A percentile compares a stretch with the other conserved stretches of the same genome.
phyloP scores from a whole-genome alignment of 495 filamentous ascomycete species.

The Penicillium malachiteum region DNA sequence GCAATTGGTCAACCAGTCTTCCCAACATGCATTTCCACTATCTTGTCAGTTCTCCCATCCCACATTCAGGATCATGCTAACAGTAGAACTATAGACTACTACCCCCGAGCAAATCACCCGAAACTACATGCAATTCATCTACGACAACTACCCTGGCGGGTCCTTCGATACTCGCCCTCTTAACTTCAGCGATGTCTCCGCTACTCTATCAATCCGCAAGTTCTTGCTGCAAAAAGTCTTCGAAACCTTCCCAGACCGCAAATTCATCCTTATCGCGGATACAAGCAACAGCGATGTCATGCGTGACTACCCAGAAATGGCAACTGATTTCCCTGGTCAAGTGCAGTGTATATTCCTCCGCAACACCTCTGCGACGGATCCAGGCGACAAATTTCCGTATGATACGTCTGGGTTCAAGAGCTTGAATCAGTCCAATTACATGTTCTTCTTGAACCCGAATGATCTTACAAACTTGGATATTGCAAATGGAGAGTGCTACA shows the following conservation, averaged over 20 bases:
- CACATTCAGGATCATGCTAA: not conserved
- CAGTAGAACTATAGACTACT: slow-evolving; percentile 48
- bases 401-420: slow-evolving; percentile 68
- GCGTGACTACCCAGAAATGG: slow-evolving; percentile 68
- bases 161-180: slow-evolving; percentile 75
- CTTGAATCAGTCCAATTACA: slow-evolving; percentile 62
- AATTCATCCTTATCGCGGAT: slow-evolving; percentile 75
- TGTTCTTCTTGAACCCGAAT: slow-evolving; percentile 75
- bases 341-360: slow-evolving; percentile 78
- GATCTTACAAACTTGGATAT: slow-evolving; percentile 69
- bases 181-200: slow-evolving; percentile 72
- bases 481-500: slow-evolving; percentile 66
- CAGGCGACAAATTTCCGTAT: slow-evolving; percentile 64
- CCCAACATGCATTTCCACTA: slow-evolving; percentile 76
- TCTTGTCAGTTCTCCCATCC: slow-evolving; percentile 35
- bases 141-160: slow-evolving; percentile 66
- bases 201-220: slow-evolving; percentile 67
- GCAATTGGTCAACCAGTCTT: slow-evolving; percentile 61
- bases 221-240: slow-evolving; percentile 68
- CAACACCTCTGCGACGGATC: slow-evolving; percentile 70
- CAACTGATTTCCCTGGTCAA: slow-evolving; percentile 60
- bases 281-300: slow-evolving; percentile 78
- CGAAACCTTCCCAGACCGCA: slow-evolving; percentile 69
- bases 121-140: slow-evolving; percentile 81
- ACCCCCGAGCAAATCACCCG: slow-evolving; percentile 77